Conservation (phyloP, 2,329 filamentous ascomycete species). For the Didymosphaeria variabile region DNA sequence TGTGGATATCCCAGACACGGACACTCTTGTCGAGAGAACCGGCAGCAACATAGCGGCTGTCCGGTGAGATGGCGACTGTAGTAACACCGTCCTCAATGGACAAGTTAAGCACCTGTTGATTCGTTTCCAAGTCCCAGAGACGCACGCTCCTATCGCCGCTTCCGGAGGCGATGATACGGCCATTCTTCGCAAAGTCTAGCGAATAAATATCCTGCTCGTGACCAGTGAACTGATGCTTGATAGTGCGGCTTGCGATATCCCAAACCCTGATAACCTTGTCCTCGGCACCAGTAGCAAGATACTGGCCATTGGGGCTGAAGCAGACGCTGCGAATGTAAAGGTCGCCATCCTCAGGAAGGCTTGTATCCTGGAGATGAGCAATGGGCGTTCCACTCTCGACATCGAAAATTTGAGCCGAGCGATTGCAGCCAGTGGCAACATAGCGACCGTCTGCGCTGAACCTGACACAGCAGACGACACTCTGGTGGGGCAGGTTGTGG, state of each 20-base stretch:
- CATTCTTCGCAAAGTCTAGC: conserved; percentile 92
- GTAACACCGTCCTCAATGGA: conserved; percentile 97
- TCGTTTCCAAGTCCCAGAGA: conserved; percentile 92
- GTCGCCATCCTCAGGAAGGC: conserved; percentile 86
- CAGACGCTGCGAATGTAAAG: conserved; percentile 97
- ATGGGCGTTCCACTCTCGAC: conserved; percentile 87
- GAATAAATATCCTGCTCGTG: conserved; percentile 99
- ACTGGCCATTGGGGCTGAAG: conserved; percentile 96
- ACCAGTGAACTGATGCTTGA: conserved; percentile 92
- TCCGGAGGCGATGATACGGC: conserved; percentile 92
- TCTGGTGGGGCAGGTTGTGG: conserved; percentile 91
- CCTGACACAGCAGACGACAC: conserved; percentile 96
- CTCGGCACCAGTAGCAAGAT: conserved; percentile 93
- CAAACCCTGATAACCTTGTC: conserved; percentile 98
- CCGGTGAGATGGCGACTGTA: conserved; percentile 95
- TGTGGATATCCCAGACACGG: conserved; percentile 91
- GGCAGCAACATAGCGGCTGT: conserved; percentile 92
- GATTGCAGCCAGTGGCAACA: conserved; percentile 95
- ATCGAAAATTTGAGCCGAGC: conserved; percentile 99
- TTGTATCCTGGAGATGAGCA: conserved; percentile 88
- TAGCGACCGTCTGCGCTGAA: conserved; percentile 97
- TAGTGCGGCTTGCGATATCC: conserved; percentile 85
- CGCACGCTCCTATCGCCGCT: conserved; percentile 94
- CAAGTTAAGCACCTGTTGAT: conserved; percentile 82
- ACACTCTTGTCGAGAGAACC: conserved; percentile 98